Evolutionary conservation across 768 basidiomycete species (phyloP).

Genomic region (Termitomyces sp.): DNA sequence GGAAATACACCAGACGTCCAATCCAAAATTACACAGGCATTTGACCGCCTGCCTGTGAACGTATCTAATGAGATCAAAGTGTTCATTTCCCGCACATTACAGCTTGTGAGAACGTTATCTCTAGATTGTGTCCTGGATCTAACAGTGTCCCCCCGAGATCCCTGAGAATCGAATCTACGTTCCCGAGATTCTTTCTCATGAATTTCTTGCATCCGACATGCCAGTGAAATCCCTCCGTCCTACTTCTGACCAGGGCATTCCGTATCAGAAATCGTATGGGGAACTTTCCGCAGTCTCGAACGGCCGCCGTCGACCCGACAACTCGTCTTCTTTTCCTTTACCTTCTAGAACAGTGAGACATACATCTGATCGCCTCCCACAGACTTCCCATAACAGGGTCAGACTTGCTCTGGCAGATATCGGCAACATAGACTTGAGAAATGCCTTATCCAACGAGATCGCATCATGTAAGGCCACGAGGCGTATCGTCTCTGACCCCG

Average conservation of each 20-base stretch:
- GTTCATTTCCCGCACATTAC: slow-evolving; percentile 25
- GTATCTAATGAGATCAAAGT: slow-evolving; percentile 21
- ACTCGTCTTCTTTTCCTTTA: background rate
- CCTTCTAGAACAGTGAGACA: slow-evolving; percentile 3
- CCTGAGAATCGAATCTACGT: slow-evolving; percentile 16
- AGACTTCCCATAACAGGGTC: background rate
- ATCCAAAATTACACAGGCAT: slow-evolving; percentile 19
- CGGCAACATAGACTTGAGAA: slow-evolving; percentile 19
- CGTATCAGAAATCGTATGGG: background rate
- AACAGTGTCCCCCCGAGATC: slow-evolving; percentile 1
- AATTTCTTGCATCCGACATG: slow-evolving; percentile 8
- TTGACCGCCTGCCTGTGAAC: slow-evolving; percentile 20
- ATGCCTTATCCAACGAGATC: slow-evolving; percentile 15
- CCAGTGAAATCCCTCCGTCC: slow-evolving; percentile 7
- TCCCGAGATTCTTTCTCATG: slow-evolving; percentile 11
- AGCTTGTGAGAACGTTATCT: slow-evolving; percentile 20
- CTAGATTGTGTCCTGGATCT: background rate
- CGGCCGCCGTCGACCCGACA: background rate
- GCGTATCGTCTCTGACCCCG: slow-evolving; percentile 31
- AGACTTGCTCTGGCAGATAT: slow-evolving; percentile 14
- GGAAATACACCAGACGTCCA: slow-evolving; percentile 13
- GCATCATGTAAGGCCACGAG: slow-evolving; percentile 13
- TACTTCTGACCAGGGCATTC: background rate
- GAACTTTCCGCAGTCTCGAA: background rate
- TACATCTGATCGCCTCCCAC: slow-evolving; percentile 7